Evolutionary conservation across 1,284 basidiomycete genomes (phyloP).

Genomic region (Cystobasidium sp.): DNA sequence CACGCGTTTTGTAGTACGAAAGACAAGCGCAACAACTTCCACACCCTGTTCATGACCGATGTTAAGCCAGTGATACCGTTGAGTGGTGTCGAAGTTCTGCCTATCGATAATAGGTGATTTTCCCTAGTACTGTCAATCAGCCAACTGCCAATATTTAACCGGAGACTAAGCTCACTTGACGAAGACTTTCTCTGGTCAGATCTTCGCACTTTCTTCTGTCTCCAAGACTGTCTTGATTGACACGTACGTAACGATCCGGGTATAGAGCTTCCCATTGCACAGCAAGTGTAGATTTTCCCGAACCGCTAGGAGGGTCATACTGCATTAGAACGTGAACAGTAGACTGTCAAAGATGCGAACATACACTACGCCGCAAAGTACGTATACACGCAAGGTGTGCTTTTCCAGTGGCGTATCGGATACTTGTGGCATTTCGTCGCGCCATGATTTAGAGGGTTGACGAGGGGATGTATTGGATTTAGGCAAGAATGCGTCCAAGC

Average conservation of each 20-base stretch:
- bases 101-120: conserved; percentile 51
- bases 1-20: conserved; percentile 45
- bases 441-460: conserved; percentile 53
- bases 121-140: conserved; percentile 25
- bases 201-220: conserved; percentile 36
- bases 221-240: conserved; percentile 47
- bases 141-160: neutral
- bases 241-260: conserved; percentile 45
- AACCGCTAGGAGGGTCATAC: conserved; percentile 34
- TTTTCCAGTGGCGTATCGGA: conserved; percentile 7
- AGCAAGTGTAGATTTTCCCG: conserved; percentile 49
- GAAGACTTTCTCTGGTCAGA: conserved; percentile 17
- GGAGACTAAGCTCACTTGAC: conserved; percentile 1
- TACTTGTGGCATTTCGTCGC: conserved; percentile 55
- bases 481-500: conserved; percentile 35
- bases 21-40: conserved; percentile 48
- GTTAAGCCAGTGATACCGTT: conserved; percentile 50
- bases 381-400: conserved; percentile 31
- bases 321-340: neutral
- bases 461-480: conserved; percentile 15
- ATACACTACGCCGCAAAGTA: conserved; percentile 31
- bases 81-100: conserved; percentile 51
- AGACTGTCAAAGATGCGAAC: neutral
- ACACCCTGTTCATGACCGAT: conserved; percentile 46
- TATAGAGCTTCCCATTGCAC: conserved; percentile 30